Base-by-base conservation (phyloP, 164 flowering plant species). In the Vitis labrusca region DNA sequence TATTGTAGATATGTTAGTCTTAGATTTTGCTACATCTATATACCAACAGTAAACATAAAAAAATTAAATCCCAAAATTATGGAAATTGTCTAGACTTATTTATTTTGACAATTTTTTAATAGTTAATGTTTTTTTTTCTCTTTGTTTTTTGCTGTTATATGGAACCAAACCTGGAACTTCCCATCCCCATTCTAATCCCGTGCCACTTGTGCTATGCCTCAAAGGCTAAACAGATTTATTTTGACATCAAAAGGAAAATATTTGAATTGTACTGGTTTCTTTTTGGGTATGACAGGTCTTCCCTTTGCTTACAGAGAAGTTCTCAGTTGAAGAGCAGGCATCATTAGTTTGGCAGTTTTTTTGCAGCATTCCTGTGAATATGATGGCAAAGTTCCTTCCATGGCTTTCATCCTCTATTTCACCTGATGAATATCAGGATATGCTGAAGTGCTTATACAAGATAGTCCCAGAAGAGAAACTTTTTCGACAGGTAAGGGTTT, bases 331-430 rank as follows among this genome's bases (percentile, higher is more conserved):
- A 76, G 99, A 95, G 85, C 99, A 93, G 70, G 97, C 98, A 74
- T 88, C 89, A 67, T 71, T 95, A 48, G 93, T 91, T 9, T 95
- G 99, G 98, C 99, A 89, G 75, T 95, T 95, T 75, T 69, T 95
- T 52, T 95, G 99, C 73, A 91, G 94, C 80, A 95, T 95, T 78
- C 99, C 99, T 62, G 95, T 95, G 47, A 86, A 87, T 80, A 93
- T 95, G 99, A 89, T 95, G 97, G 89, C 93, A 57, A 91, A 90
- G 71, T 91, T 95, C 67, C 92, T 95, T 70, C 98, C 98, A 27
- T 95, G 99, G 99, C 86, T 95, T 73, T 85, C 95, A 61, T 90
- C 94, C 59, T 91, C 91, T 68, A 76, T 90, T 66, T 88, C 94
- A 68, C 56, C 88, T 48, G 89, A 90, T 76, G 99, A 95, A 69